Base-by-base conservation (phyloP, 257 asterid species). In the Primulina tabacum region DNA sequence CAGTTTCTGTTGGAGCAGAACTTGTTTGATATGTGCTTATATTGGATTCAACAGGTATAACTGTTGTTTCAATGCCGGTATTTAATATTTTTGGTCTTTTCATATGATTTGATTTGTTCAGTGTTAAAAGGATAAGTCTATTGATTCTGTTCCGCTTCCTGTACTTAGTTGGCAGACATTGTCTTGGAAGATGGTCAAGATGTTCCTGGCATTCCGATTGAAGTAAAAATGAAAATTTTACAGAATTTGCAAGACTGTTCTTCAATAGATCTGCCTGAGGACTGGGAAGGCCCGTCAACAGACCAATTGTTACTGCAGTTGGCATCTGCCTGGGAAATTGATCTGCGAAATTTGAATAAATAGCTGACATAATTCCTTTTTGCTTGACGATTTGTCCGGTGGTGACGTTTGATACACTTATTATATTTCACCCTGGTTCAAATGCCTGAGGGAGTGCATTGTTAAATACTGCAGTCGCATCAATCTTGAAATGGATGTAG, bases 1-100 rank as follows among this genome's bases (percentile, higher is more conserved):
- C 97, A 87, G 82, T 84, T 92, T 69, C 71, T 94, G 55, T 76
- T 85, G 82, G 97, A 89, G 73, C 93, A 79, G 63, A 87, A 83
- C 80, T 78, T 89, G 73, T 85, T 79, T 20, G 96, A 89, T 72
- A 85, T 87, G 69, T 84, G 97, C 84, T 84, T 94, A 56, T 85
- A 82, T 75, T 94, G 99, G 99, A 75, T 87, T 75, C 99, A 94
- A 73, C 98, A 94, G 99, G 99, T 91, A 88, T n/a, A 50, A 66
- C 30, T 69, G 76, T 67, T 60, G 70, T 61, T 69, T 70, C 11
- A 18, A 18, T 29, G 5, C 12, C 59, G 4, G 38, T 52, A 26
- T 43, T 40, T 14, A 10, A n/a, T 17, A 43, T 30, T 17, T 10
- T 17, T n/a, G 20, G 30, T 32, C 12, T 60, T 16, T 67, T 29